Percentiles rank a stretch among this genome's conserved stretches.
Conservation (phyloP, 129 eudicot species). For the Flaveria brownii region DNA sequence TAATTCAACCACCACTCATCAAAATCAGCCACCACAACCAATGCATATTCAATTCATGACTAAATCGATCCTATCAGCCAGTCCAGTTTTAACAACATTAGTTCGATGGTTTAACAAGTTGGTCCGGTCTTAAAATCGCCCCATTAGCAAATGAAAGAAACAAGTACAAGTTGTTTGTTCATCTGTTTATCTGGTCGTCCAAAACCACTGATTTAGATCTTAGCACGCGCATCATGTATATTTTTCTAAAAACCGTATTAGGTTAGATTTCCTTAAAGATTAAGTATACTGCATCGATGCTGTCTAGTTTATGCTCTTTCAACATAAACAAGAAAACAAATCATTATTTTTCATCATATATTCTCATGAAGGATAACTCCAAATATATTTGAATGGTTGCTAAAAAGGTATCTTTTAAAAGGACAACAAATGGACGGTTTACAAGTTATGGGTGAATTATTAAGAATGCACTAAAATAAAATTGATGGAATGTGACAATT, state of each 20-base stretch:
- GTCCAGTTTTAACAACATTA: too few species aligned
- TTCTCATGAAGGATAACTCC: slow-evolving; percentile 23
- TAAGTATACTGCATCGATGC: slow-evolving; percentile 7
- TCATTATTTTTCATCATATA: slow-evolving; percentile 11
- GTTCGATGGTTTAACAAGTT: too few species aligned
- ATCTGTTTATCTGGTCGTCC: not conserved
- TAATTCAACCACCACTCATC: too few species aligned
- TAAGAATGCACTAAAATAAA: not conserved
- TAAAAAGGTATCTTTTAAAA: slow-evolving; percentile 27
- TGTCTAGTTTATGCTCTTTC: slow-evolving; percentile 23
- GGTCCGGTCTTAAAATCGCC: too few species aligned
- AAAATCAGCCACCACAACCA: too few species aligned
- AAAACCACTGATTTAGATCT: not conserved
- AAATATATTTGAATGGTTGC: slow-evolving; percentile 10
- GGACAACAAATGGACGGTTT: slow-evolving; percentile 31
- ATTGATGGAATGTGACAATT: slow-evolving; percentile 7
- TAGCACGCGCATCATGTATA: not conserved
- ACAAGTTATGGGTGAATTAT: slow-evolving; percentile 4
- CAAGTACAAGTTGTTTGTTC: not conserved
- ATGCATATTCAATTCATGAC: too few species aligned
- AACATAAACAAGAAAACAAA: slow-evolving; percentile 2
- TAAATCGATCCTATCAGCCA: too few species aligned
- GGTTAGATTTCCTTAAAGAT: not conserved
- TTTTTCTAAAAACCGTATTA: not conserved
- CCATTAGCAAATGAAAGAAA: too few species aligned